Conservation (phyloP, 108 stramenopile species). For the Pseudonitzschia delicatissima region DNA sequence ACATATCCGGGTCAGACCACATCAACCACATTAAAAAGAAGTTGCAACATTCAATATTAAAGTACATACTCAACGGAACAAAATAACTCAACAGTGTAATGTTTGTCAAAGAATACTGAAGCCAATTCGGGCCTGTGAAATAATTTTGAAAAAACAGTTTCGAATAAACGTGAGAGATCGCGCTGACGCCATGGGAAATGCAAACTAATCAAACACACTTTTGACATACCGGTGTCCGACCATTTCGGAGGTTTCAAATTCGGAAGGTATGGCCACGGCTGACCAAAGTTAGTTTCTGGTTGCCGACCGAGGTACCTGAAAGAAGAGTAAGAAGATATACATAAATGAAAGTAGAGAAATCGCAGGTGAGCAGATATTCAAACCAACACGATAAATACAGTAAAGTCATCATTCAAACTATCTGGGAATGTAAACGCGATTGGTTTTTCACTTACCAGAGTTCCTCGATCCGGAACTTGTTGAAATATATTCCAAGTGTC, state of each 20-base stretch:
- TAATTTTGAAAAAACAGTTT: too few relatives aligned
- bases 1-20: slow-evolving; percentile 86
- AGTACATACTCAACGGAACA: slow-evolving; percentile 89
- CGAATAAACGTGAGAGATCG: neutral
- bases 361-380: neutral
- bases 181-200: neutral
- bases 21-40: slow-evolving; percentile 73
- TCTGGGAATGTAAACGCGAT: neutral
- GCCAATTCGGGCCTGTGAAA: slow-evolving; percentile 40
- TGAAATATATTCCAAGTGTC: slow-evolving; percentile 25
- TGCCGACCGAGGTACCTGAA: slow-evolving; percentile 52
- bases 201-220: neutral
- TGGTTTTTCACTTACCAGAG: neutral
- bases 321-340: neutral
- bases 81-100: slow-evolving; percentile 85
- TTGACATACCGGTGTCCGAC: slow-evolving; percentile 19
- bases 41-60: slow-evolving; percentile 79
- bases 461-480: neutral
- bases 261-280: slow-evolving; percentile 79
- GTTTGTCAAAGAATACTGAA: slow-evolving; percentile 75
- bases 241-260: slow-evolving; percentile 52
- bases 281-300: slow-evolving; percentile 29
- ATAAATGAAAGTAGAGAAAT: neutral
- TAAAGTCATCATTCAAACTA: slow-evolving; percentile 54
- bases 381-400: too few relatives aligned